Base-by-base conservation (phyloP, 2,329 filamentous ascomycete genomes). In the Pseudopyricularia cyperi region DNA sequence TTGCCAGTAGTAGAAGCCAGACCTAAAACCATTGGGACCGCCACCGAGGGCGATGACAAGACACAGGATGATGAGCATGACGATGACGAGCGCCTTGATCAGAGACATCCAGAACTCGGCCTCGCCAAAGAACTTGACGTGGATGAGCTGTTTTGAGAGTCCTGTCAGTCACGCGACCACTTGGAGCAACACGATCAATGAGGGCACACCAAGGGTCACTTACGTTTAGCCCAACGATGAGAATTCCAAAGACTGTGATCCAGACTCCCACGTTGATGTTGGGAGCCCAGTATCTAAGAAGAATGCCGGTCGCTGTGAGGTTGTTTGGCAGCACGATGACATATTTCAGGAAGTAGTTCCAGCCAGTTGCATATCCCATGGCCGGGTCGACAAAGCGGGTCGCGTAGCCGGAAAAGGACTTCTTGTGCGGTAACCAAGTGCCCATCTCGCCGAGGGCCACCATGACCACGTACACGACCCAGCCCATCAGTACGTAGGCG, bases 391-490 rank as follows among this genome's bases (percentile, higher is more conserved):
- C 75, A 65, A 82, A 85, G 50, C 82, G 73, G 44, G 75, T 71
- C 22, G 80, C 80, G 57, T 83, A 85, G 48, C 79, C 79, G 46
- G 79, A 77, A 61, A 85, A 85, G 54, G 79, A 79, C 60, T 77
- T 77, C 52, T 76, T 71, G 53, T 79, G 66, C 15, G 82, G 82
- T 32, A 85, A 64, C 76, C 77, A 84, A 39, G 81, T 73, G 24
- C 80, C 80, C 80, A 85, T 85, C 60, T 85, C 82, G 49, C 80
- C 80, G n/a, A 85, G 73, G 44, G 77, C 78, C 51, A 76, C 76
- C 79, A 84, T 83, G 54, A 85, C 80, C 24, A 83, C 65, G 63
- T 79, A 85, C 54, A 65, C 59, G 52, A 83, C 78, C 53, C 60
- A 54, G 37, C 59, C 71, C 58, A 75, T 57, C 60, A 75, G 37